phyloP scores from a whole-genome alignment of 305 asterid genomes.

The Striga hermonthica region DNA sequence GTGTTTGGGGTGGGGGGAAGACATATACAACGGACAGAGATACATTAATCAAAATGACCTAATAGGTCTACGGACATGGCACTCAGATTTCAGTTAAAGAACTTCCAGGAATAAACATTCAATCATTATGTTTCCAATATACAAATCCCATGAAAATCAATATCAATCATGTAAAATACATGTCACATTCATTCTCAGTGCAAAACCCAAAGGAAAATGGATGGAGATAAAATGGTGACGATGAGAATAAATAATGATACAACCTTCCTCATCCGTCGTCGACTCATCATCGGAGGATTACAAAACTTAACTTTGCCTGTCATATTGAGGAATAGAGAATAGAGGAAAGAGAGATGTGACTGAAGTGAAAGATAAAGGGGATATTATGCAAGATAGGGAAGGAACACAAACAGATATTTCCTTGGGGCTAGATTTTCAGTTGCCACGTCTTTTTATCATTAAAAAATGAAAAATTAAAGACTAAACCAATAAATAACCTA shows the following conservation, averaged over 20 bases:
- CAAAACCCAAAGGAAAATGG: background rate
- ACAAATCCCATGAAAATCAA: background rate
- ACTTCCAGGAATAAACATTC: background rate
- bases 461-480: background rate
- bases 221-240: background rate
- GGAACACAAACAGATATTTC: background rate
- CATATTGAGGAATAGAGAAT: background rate
- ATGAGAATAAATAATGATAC: background rate
- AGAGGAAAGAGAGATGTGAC: background rate
- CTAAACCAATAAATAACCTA: background rate
- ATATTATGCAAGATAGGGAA: background rate
- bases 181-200: background rate
- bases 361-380: background rate
- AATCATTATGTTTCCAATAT: constrained; percentile 1
- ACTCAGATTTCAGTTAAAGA: constrained; percentile 4
- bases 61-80: background rate
- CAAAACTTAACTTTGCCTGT: background rate
- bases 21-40: background rate
- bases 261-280: background rate
- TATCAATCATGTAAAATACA: background rate
- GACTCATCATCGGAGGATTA: constrained; percentile 8
- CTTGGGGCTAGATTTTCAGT: background rate
- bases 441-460: background rate
- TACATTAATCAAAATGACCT: background rate
- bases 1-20: too few species aligned